These are phyloP conservation scores for Monosporascus sp. DNA, from an alignment of 2,329 filamentous ascomycete species.

Conservation along the genomic window DNA sequence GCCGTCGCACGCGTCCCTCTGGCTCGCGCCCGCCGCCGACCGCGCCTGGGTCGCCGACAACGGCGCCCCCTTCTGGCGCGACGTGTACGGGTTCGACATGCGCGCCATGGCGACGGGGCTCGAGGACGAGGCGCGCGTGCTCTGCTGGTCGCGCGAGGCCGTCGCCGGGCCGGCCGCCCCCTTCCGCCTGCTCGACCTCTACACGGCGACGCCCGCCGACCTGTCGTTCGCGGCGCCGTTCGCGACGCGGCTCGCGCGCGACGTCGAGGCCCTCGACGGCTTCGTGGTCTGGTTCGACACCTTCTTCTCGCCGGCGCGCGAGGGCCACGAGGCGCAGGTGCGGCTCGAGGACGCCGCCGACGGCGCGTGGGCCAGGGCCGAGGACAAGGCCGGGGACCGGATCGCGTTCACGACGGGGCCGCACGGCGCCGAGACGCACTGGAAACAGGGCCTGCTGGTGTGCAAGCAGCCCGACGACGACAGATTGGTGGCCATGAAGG, in stretches of 20 bases:
- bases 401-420: conserved; percentile 89
- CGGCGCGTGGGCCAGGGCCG: conserved; percentile 48
- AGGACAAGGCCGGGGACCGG: conserved; percentile 45
- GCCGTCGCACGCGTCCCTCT: conserved; percentile 78
- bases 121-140: conserved; percentile 74
- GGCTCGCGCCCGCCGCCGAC: conserved; percentile 75
- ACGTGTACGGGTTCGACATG: conserved; percentile 96
- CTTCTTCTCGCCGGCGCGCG: conserved; percentile 68
- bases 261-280: conserved; percentile 71
- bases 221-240: conserved; percentile 71
- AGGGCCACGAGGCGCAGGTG: conserved; percentile 39
- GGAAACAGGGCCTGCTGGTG: conserved; percentile 78
- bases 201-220: conserved; percentile 65
- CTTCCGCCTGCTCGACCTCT: conserved; percentile 65
- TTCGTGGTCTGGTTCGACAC: conserved; percentile 93
- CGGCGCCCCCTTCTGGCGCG: conserved; percentile 79
- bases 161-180: conserved; percentile 56
- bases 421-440: conserved; percentile 72
- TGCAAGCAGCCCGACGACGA: conserved; percentile 44
- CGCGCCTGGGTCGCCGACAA: conserved; percentile 71
- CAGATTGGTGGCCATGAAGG: conserved; percentile 37
- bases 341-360: conserved; percentile 49
- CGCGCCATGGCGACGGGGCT: conserved; percentile 80
- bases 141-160: conserved; percentile 59
- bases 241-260: conserved; percentile 24